Base-by-base conservation (phyloP, 108 stramenopile genomes). In the Conticribra guillardii region DNA sequence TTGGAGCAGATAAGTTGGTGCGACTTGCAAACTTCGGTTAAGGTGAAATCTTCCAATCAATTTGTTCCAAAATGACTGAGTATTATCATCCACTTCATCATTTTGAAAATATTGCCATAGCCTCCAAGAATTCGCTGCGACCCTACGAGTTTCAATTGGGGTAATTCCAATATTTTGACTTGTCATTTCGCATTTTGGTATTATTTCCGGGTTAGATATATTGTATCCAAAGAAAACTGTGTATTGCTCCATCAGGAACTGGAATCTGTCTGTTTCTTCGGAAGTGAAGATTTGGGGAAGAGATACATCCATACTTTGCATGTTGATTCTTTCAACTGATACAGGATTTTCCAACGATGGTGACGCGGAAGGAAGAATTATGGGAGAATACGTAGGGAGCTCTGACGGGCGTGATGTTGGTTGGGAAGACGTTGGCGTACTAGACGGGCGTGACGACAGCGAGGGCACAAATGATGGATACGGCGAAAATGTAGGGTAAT, bases 141-240 rank as follows among this genome's bases (percentile, higher is more conserved):
- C 11, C 14, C 19, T 17, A 3, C 29, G 31, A 65, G n/a, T 31
- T 52, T 51, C 15, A 46, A 41, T 11, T 41, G 37, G 37, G 37
- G 5, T 11, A 11, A 41, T 41, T 41, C 33, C 54, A 52, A 70
- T 60, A 0, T 3, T 49, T 57, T 70, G 69, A 0, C 3, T 5
- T 2, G 31, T 53, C 1, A 70, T 58, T 41, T 23, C 28, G 23
- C 69, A 60, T 24, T 1, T 34, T 1, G 69, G 50, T 8, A 27
- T 3, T 15, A 70, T 70, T 51, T 52, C 18, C 31, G 58, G 58
- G 3, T 17, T 51, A 17, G 29, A 51, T 17, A 68, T 24, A 24
- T 60, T 28, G 34, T 70, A 70, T 15, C 69, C 69, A 51, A 70
- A 60, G 11, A 19, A 19, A 4, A 14, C 0, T 21, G 69, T 70